Evolutionary conservation across 345 rosid species (phyloP).

Genomic region (Turritis glabra): DNA sequence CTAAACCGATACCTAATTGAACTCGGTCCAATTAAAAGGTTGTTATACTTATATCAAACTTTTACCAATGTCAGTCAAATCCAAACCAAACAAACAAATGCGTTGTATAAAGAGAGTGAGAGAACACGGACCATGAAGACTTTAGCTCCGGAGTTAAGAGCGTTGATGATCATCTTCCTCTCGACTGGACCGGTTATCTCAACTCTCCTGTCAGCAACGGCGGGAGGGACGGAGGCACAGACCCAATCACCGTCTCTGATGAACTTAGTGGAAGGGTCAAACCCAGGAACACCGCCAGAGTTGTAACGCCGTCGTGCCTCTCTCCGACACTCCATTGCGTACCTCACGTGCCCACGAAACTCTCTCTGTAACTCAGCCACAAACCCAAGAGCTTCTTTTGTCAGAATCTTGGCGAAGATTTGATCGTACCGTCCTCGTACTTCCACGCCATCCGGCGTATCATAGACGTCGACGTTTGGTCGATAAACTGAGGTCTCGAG

Average conservation of each 20-base stretch:
- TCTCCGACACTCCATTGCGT: conserved; percentile 76
- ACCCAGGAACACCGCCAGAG: conserved; percentile 61
- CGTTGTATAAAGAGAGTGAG: background rate
- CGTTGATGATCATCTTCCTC: conserved; percentile 97
- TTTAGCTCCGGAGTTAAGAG: conserved; percentile 93
- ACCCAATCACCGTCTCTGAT: conserved; percentile 75
- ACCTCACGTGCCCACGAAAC: conserved; percentile 62
- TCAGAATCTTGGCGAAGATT: conserved; percentile 64
- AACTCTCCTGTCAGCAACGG: conserved; percentile 75
- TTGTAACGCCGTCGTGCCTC: conserved; percentile 62
- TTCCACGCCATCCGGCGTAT: conserved; percentile 75
- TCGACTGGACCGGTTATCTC: conserved; percentile 92
- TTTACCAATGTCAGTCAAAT: background rate
- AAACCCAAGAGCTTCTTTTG: conserved; percentile 73
- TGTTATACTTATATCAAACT: background rate
- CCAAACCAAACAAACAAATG: background rate
- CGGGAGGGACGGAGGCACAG: conserved; percentile 68
- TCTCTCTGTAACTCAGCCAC: conserved; percentile 80
- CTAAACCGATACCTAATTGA: background rate
- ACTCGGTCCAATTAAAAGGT: background rate
- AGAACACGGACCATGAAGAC: conserved; percentile 71
- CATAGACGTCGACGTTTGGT: conserved; percentile 42
- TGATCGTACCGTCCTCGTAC: conserved; percentile 70
- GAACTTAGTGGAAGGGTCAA: conserved; percentile 76
- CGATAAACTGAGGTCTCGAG: conserved; percentile 35